Conservation (phyloP, 352 stramenopile genomes). For the Phytopythium oedochilum region DNA sequence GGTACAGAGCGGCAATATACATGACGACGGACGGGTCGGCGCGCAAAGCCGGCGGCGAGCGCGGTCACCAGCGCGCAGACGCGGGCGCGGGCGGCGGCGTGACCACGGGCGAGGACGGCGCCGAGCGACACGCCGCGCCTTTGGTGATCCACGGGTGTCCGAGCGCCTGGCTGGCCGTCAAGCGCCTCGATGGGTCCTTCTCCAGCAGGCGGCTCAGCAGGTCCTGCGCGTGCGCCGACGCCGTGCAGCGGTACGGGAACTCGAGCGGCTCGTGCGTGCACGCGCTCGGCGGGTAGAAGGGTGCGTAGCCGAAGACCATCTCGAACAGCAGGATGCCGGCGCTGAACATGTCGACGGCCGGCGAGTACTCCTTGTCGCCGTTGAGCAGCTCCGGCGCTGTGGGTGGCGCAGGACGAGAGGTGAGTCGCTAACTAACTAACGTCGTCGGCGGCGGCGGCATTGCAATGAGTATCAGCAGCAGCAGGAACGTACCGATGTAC, state of each 20-base stretch:
- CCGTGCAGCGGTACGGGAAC: conserved; percentile 35
- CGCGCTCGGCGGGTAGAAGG: conserved; percentile 65
- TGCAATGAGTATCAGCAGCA: too few species aligned
- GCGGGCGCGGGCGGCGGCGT: conserved; percentile 4
- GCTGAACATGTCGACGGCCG: conserved; percentile 73
- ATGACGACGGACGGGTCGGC: neutral
- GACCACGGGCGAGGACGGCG: conserved; percentile 27
- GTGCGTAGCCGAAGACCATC: conserved; percentile 68
- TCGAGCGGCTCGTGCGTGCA: conserved; percentile 59
- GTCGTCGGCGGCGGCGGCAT: too few species aligned
- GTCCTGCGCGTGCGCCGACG: conserved; percentile 48
- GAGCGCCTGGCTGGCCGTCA: conserved; percentile 78
- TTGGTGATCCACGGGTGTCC: conserved; percentile 80
- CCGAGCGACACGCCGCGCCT: conserved; percentile 20
- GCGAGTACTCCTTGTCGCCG: conserved; percentile 41
- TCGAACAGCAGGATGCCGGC: conserved; percentile 68
- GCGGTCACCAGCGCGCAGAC: conserved; percentile 10
- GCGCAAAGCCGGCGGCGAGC: neutral
- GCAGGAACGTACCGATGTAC: conserved; percentile 41
- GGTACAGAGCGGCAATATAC: too few species aligned
- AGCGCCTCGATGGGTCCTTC: conserved; percentile 55
- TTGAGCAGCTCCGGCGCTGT: conserved; percentile 51
- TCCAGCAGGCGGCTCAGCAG: conserved; percentile 69
- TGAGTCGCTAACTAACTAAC: too few species aligned
- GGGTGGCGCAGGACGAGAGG: too few species aligned